Conservation (phyloP, 495 filamentous ascomycete species). For the Parathielavia appendiculata region DNA sequence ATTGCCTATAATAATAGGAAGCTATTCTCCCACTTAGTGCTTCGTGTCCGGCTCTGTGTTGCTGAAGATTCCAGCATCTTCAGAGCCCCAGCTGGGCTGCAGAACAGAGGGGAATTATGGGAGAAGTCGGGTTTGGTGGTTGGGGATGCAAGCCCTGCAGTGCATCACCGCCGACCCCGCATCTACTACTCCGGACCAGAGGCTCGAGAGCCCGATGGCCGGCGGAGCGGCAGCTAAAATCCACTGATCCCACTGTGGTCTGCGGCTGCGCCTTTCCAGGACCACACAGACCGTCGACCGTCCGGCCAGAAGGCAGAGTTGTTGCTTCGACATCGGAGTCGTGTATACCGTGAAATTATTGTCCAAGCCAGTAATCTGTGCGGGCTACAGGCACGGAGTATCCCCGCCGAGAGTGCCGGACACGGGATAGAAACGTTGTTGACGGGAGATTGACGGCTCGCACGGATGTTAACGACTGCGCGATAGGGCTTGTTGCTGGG, state of each 20-base stretch:
- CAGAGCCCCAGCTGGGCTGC: not conserved
- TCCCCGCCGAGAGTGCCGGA: not conserved
- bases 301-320: not conserved
- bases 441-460: conserved; percentile 12
- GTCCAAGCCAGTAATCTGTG: not conserved
- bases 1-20: not conserved
- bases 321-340: not conserved
- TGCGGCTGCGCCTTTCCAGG: not conserved
- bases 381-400: too few species aligned
- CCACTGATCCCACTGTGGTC: not conserved
- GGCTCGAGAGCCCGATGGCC: conserved; percentile 24
- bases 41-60: not conserved
- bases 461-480: conserved; percentile 22
- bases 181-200: conserved; percentile 21
- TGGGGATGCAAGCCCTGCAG: not conserved
- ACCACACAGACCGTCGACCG: not conserved
- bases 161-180: conserved; percentile 21
- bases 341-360: not conserved
- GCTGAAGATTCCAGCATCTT: not conserved
- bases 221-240: not conserved
- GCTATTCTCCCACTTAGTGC: not conserved
- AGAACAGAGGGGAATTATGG: not conserved
- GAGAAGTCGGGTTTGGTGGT: not conserved
- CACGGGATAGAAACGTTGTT: not conserved
- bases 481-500: not conserved